Evolutionary conservation across 306 rosid species (phyloP), one percentile per base, ranked within the genome.

Genomic region (Oemleria cerasiformis): DNA sequence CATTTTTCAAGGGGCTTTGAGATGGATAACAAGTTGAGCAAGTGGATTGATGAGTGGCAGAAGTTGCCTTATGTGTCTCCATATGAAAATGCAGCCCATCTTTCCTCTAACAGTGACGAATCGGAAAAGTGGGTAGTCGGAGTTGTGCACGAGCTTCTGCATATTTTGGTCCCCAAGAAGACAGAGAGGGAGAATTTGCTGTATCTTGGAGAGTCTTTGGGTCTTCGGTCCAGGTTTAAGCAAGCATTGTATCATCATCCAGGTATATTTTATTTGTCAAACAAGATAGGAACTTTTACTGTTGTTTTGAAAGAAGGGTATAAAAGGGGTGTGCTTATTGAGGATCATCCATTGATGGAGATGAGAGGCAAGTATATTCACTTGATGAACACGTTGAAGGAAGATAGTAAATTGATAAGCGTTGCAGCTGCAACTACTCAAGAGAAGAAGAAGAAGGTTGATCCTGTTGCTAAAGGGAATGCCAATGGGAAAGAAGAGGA

Each of bases 1-100:
- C 80, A 87, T 65, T 87, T 81, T 67, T 84, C 98, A 0, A 87
- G 49, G 0, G 98, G 93, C 9, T 88, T 88, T 39, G 89, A 80
- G 81, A 88, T 84, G 89, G 98, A 93, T 53, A 86, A 81, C 63
- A 90, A 81, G 83, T 75, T 79, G 54, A 86, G 86, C 75, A 93
- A 83, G 72, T 90, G 98, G 96, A 79, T 83, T 75, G 86, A 71
- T 74, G 90, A 85, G 20, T 93, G 96, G 96, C 88, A 90, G 80
- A 87, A 72, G 69, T 62, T 93, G 82, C 89, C 92, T 34, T 93
- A 90, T 74, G 76, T 84, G 40, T 87, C 97, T 36, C 98, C 97
- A 0, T 90, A 90, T 63, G 97, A 88, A 48, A 81, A 90, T 82
- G 88, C 86, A 2, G 75, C 81, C 50, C 84, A 87, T 80, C 83